Percentiles rank a stretch among this genome's conserved stretches.
These are phyloP conservation scores for Funneliformis mosseae DNA, from an alignment of 192 early-diverging fungal genomes.

Conservation along the genomic window DNA sequence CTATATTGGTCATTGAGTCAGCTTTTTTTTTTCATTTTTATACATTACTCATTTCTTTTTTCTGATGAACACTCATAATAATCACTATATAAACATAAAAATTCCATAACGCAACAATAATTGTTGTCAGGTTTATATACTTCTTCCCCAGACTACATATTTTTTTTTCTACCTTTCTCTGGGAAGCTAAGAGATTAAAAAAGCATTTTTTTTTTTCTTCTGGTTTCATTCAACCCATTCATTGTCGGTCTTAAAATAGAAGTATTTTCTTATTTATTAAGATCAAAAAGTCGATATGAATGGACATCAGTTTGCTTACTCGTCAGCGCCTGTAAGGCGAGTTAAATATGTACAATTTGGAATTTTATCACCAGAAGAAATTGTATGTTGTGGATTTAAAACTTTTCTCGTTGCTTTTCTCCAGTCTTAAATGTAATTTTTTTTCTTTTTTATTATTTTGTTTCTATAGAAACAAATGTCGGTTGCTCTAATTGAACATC, in stretches of 20 bases:
- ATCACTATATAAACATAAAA: conserved; percentile 26
- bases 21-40: conserved; percentile 9
- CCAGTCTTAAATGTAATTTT: background rate
- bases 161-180: conserved; percentile 7
- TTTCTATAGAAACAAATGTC: conserved; percentile 90
- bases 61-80: conserved; percentile 14
- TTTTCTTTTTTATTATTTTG: background rate
- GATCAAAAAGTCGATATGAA: conserved; percentile 48
- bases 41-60: background rate
- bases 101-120: background rate
- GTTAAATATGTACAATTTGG: conserved; percentile 95
- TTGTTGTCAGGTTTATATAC: conserved; percentile 8
- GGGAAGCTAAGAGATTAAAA: conserved; percentile 1
- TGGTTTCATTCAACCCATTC: background rate
- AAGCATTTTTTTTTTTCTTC: background rate
- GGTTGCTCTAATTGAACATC: conserved; percentile 88
- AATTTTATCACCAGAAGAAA: conserved; percentile 93
- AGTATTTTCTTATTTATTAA: conserved; percentile 6
- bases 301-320: conserved; percentile 68
- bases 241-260: background rate
- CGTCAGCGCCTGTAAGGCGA: conserved; percentile 78
- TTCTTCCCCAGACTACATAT: background rate
- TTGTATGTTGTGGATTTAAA: conserved; percentile 64
- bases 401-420: background rate
- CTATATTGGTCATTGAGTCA: background rate